Evolutionary conservation across 441 rosid genomes (phyloP), one percentile per base, ranked within the genome.

Genomic region (Geranium incanum): DNA sequence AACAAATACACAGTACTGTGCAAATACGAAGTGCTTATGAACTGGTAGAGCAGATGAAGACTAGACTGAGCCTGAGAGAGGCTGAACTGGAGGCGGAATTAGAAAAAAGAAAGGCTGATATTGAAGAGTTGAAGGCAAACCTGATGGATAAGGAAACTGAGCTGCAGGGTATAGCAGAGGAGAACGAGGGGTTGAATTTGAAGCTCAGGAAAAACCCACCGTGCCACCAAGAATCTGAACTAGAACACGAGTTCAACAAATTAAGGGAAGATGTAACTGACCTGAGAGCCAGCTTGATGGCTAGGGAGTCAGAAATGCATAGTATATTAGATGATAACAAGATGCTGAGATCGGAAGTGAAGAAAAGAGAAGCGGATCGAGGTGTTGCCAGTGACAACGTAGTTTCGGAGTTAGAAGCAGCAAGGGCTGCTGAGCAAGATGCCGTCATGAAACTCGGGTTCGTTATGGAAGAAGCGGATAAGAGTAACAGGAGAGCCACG

Each of bases 131-230:
- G 81, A 92, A 84, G 82, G 86, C 82, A 15, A 81, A 76, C 71
- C 71, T 89, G 72, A 85, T 87, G 89, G 89, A 86, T 45, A 89
- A 87, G 80, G 94, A 89, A 78, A 78, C 87, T 18, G 89, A 82
- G 75, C 65, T 86, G 77, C 87, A 86, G 73, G 81, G 83, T 11
- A 63, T 86, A 52, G 77, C 86, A 16, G 88, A 87, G 79, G 91
- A 89, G 82, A 89, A 80, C 60, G 87, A 86, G 67, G 84, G 72
- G 55, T 48, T 87, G 11, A 78, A 64, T 65, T 52, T 71, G 73
- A 77, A 81, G 81, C 81, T 95, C 5, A 68, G 77, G 73, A 87
- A 80, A 77, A 80, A 66, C 69, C 50, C 72, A 19, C 77, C 79
- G 28, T n/a, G 48, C 63, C 81, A 75, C 63, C 77, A 70, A 74